Conservation (phyloP, 2,329 filamentous ascomycete species). For the Beauveria scarabaeidicola region DNA sequence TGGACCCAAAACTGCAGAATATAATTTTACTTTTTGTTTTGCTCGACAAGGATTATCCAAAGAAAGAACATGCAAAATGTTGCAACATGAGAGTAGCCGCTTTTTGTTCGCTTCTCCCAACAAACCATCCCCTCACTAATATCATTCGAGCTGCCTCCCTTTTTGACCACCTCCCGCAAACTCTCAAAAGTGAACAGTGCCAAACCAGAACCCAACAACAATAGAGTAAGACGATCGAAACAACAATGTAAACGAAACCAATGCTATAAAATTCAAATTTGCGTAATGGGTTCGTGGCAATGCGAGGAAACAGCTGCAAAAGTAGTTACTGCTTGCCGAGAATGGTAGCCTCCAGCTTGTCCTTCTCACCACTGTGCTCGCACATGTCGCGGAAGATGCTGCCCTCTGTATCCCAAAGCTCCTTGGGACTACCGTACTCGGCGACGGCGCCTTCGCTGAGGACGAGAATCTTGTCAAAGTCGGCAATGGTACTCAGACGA, state of each 20-base stretch:
- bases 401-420: conserved; percentile 47
- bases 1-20: no score
- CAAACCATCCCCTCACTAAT: neutral
- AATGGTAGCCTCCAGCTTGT: conserved; percentile 41
- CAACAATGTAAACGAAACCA: neutral
- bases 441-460: conserved; percentile 58
- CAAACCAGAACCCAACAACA: neutral
- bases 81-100: no score
- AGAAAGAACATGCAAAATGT: no score
- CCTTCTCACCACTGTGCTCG: conserved; percentile 50
- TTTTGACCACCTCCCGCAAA: neutral
- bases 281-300: neutral
- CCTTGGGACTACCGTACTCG: conserved; percentile 57
- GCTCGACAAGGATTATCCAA: neutral
- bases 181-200: neutral
- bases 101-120: neutral
- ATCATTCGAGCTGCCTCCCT: neutral
- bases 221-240: neutral
- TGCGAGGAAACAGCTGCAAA: neutral
- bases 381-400: conserved; percentile 57
- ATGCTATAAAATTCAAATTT: conserved; percentile 1
- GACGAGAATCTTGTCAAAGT: conserved; percentile 68
- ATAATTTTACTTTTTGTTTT: neutral
- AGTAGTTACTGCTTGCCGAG: conserved; percentile 17
- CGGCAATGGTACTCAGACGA: conserved; percentile 65